Evolutionary conservation across 2,329 filamentous ascomycete species (phyloP), one percentile per base, ranked within the genome.

Genomic region (Metarhizium anisopliae): DNA sequence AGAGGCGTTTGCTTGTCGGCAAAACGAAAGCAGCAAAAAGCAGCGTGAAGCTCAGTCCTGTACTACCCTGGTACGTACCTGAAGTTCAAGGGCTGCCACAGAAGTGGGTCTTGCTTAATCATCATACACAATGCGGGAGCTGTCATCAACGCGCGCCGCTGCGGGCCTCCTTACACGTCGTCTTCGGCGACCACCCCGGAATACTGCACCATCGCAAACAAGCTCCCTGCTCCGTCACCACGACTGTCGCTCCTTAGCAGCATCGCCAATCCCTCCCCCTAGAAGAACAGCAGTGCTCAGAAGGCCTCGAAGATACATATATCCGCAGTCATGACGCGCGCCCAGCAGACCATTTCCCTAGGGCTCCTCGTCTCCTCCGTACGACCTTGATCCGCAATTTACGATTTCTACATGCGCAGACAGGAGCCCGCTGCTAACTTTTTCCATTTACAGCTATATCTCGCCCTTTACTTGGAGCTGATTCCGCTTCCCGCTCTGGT

Each of bases 311-410:
- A 42, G 43, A 29, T 40, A 42, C 52, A 13, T 50, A 38, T 30
- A 50, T 29, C 38, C 35, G 57, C 64, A 74, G 85, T 62, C 61
- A 97, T 97, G 94, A 96, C 94, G 63, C 90, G 92, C 74, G 94
- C 94, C 25, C 86, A 90, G 72, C 92, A 97, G 74, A 93, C 90
- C 61, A 86, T 96, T 69, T 95, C 91, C 59, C 80, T 96, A 67
- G 86, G 85, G 67, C 84, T 96, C 66, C 81, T 96, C 64, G 82
- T 94, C 73, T 90, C 89, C 66, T 95, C 92, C 42, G 92, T 96
- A 86, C 65, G 83, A 55, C 47, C 47, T 51, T 42, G 47, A 36
- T 54, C 42, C 36, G 30, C 50, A 16, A 1, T 10, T 8, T 45
- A 54, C 11, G 20, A 51, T 25, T 25, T 52, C 52, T 18, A 35